These are phyloP conservation scores for Drosera capensis DNA, from an alignment of 148 eudicot genomes.

Conservation along the genomic window DNA sequence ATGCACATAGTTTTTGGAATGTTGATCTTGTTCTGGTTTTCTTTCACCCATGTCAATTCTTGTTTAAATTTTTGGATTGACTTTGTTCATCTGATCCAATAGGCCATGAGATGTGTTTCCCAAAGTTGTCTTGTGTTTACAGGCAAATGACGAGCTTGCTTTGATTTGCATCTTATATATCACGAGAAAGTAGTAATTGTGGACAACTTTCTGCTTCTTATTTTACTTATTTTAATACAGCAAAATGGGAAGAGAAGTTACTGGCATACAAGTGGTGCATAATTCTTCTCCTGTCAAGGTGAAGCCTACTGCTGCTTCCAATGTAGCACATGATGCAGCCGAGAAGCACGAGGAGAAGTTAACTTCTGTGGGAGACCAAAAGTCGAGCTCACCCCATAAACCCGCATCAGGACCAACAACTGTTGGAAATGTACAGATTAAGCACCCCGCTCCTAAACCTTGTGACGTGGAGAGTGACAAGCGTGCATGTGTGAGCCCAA, in stretches of 20 bases:
- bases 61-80: too few species aligned
- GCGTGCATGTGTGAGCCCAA: slow-evolving; percentile 23
- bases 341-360: slow-evolving; percentile 11
- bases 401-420: slow-evolving; percentile 14
- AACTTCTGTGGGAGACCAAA: slow-evolving; percentile 29
- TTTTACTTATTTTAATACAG: slow-evolving; percentile 21
- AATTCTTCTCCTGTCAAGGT: slow-evolving; percentile 17
- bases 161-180: too few species aligned
- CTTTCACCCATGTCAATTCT: too few species aligned
- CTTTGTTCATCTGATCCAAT: too few species aligned
- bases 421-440: slow-evolving; percentile 16
- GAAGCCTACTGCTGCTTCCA: slow-evolving; percentile 32
- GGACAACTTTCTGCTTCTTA: neutral
- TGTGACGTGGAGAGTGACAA: slow-evolving; percentile 22
- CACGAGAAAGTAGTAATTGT: too few species aligned
- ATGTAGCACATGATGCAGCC: slow-evolving; percentile 10
- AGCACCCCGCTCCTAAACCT: slow-evolving; percentile 16
- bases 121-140: too few species aligned
- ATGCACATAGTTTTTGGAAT: too few species aligned
- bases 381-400: slow-evolving; percentile 40
- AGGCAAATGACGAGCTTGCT: too few species aligned
- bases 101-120: too few species aligned
- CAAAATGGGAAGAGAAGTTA: slow-evolving; percentile 71
- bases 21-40: too few species aligned
- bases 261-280: slow-evolving; percentile 28